A percentile compares a stretch with the other conserved stretches of the same genome.
Conservation (phyloP, 2,329 filamentous ascomycete species). For the Talaromyces sp. region DNA sequence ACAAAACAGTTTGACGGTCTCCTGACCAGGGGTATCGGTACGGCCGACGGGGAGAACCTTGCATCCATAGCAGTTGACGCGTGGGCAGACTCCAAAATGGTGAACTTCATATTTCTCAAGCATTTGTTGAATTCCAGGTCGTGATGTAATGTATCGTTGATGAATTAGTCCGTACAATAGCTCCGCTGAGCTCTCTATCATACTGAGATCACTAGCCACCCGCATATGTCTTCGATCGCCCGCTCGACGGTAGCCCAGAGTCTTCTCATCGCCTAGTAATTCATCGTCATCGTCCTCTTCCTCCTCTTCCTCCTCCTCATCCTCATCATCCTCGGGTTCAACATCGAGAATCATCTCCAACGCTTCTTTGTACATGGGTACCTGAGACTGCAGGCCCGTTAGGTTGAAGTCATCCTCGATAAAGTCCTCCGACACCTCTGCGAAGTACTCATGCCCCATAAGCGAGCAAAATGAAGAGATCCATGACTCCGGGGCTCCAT, state of each 20-base stretch:
- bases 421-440: slow-evolving; percentile 97
- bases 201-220: slow-evolving; percentile 86
- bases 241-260: slow-evolving; percentile 46
- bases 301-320: slow-evolving; percentile 65
- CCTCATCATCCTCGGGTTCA: slow-evolving; percentile 82
- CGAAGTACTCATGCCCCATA: slow-evolving; percentile 97
- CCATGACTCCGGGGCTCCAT: slow-evolving; percentile 75
- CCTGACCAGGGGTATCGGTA: slow-evolving; percentile 90
- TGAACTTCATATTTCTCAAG: slow-evolving; percentile 97
- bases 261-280: slow-evolving; percentile 57
- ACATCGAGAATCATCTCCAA: slow-evolving; percentile 99
- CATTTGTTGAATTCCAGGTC: slow-evolving; percentile 97
- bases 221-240: slow-evolving; percentile 75
- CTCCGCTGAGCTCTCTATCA: slow-evolving; percentile 97
- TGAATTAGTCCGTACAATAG: slow-evolving; percentile 97
- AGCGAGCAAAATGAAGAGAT: slow-evolving; percentile 96
- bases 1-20: slow-evolving; percentile 98
- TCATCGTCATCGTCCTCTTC: slow-evolving; percentile 65
- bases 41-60: slow-evolving; percentile 90
- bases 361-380: slow-evolving; percentile 98
- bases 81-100: slow-evolving; percentile 94
- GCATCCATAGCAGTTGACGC: slow-evolving; percentile 85
- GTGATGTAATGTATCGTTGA: slow-evolving; percentile 95
- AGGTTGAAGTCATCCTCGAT: slow-evolving; percentile 99
- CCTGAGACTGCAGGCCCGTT: slow-evolving; percentile 89